Percentiles rank a stretch among this genome's conserved stretches.
phyloP scores from a whole-genome alignment of 257 asterid species.

The Scutellaria minor region DNA sequence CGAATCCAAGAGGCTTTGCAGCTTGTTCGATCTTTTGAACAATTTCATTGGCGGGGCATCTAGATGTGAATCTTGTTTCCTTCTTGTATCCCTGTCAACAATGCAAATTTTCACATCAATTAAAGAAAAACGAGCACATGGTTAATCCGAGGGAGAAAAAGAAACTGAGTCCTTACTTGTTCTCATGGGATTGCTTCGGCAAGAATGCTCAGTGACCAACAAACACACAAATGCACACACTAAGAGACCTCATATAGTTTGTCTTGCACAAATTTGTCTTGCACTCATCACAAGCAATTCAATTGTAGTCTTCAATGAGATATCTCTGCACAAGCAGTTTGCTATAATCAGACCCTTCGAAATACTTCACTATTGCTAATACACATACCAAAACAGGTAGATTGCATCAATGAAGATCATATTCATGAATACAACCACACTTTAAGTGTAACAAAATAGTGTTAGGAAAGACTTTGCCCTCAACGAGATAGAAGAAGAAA shows the following conservation, averaged over 20 bases:
- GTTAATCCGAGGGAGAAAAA: background rate
- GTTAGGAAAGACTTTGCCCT: too few relatives aligned
- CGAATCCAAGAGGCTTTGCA: slow-evolving; percentile 90
- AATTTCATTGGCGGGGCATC: slow-evolving; percentile 79
- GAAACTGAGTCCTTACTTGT: slow-evolving; percentile 51
- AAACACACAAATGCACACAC: background rate
- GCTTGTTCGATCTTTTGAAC: slow-evolving; percentile 87
- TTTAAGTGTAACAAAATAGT: too few relatives aligned
- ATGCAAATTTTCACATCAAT: background rate
- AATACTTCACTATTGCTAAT: slow-evolving; percentile 11
- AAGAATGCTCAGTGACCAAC: background rate
- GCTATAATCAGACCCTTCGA: slow-evolving; percentile 16
- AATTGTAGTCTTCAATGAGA: slow-evolving; percentile 18
- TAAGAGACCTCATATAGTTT: slow-evolving; percentile 61
- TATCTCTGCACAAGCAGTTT: slow-evolving; percentile 40
- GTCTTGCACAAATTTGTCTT: background rate
- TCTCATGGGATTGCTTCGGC: too few relatives aligned
- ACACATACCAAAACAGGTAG: background rate
- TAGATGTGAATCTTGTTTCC: slow-evolving; percentile 90
- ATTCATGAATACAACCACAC: background rate
- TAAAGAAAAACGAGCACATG: too few relatives aligned
- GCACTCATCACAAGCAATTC: background rate
- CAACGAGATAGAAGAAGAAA: too few relatives aligned
- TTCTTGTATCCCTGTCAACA: slow-evolving; percentile 68
- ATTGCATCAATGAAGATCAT: background rate